These are phyloP conservation scores for Rugonectria rugulosa DNA, from an alignment of 2,329 filamentous ascomycete genomes.

Conservation along the genomic window DNA sequence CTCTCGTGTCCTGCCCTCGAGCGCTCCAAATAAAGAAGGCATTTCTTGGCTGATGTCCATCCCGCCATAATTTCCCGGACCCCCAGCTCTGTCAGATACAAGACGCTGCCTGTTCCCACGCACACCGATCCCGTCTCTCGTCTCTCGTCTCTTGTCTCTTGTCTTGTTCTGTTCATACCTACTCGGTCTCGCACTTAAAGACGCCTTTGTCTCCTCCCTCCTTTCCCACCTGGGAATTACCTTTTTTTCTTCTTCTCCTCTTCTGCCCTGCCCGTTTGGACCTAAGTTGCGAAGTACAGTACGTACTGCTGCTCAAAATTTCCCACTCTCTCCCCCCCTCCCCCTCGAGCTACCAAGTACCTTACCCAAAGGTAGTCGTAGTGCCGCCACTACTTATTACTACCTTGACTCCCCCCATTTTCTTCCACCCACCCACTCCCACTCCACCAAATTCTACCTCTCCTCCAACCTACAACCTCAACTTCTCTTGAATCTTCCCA, in stretches of 20 bases:
- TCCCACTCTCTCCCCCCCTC: constrained; percentile 26
- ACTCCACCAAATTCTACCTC: constrained; percentile 38
- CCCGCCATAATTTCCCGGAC: constrained; percentile 40
- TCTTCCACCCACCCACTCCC: constrained; percentile 35
- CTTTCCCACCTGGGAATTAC: constrained; percentile 28
- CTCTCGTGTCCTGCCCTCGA: constrained; percentile 25
- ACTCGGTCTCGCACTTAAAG: constrained; percentile 2
- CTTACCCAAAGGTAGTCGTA: too few relatives aligned
- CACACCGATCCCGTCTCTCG: constrained; percentile 29
- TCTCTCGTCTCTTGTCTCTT: constrained; percentile 24
- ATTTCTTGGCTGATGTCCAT: constrained; percentile 34
- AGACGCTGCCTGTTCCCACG: constrained; percentile 24
- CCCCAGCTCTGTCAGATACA: constrained; percentile 34
- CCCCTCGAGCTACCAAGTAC: constrained; percentile 26
- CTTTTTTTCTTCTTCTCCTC: constrained; percentile 27
- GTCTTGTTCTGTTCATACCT: constrained; percentile 2
- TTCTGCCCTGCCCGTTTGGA: constrained; percentile 15
- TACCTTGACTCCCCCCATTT: constrained; percentile 38
- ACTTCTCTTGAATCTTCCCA: constrained; percentile 12
- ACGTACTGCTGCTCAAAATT: constrained; percentile 17
- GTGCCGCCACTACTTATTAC: constrained; percentile 32
- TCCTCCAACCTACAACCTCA: constrained; percentile 33
- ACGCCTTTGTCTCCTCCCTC: constrained; percentile 20
- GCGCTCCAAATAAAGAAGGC: constrained; percentile 35
- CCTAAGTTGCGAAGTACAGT: too few relatives aligned